Evolutionary conservation across 306 rosid genomes (phyloP).

Genomic region (Vigna nakashimae): DNA sequence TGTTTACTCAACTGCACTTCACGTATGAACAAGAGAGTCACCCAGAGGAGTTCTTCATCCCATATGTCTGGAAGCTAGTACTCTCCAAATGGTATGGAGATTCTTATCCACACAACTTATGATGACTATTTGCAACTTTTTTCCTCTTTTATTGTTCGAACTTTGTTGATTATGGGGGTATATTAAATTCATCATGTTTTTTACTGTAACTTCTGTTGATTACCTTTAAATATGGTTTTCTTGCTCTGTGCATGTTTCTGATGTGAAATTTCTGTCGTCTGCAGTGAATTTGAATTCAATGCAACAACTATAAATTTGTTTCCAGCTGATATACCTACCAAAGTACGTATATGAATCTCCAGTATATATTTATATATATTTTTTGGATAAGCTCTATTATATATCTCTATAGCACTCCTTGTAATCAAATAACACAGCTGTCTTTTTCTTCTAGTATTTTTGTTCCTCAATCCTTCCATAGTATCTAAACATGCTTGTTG

Average conservation of each 20-base stretch:
- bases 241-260: constrained; percentile 1
- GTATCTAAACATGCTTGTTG: background rate
- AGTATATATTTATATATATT: background rate
- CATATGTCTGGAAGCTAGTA: constrained; percentile 84
- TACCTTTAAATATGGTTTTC: background rate
- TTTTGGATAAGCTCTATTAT: background rate
- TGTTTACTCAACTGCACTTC: constrained; percentile 81
- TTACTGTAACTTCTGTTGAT: background rate
- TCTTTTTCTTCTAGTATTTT: background rate
- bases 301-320: constrained; percentile 72
- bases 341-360: constrained; percentile 56
- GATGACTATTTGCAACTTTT: background rate
- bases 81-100: constrained; percentile 67
- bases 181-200: background rate
- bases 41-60: constrained; percentile 85
- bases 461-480: background rate
- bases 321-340: constrained; percentile 53
- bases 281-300: constrained; percentile 70
- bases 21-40: constrained; percentile 89
- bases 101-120: background rate
- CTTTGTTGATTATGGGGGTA: background rate
- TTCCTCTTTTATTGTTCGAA: background rate
- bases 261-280: constrained; percentile 22
- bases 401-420: background rate
- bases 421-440: background rate